Percentiles rank a stretch among this genome's conserved stretches.
These are phyloP conservation scores for Alternaria sp. DNA, from an alignment of 2,329 filamentous ascomycete genomes.

Conservation along the genomic window DNA sequence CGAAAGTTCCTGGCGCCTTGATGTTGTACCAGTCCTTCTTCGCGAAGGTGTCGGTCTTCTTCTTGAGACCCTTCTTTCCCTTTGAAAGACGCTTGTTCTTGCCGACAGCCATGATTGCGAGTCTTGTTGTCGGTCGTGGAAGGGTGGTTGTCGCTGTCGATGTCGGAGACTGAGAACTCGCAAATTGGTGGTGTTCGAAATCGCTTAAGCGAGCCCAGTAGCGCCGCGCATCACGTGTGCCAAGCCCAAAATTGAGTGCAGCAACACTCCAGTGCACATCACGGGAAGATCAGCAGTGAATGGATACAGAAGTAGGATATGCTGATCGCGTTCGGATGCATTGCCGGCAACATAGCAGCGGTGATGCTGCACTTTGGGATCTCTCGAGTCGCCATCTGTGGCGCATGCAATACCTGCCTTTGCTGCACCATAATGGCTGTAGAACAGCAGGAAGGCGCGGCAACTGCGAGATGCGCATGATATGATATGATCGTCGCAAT, in stretches of 20 bases:
- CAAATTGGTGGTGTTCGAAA: conserved; percentile 15
- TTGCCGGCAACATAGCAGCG: not conserved
- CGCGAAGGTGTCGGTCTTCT: conserved; percentile 98
- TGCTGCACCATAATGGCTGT: not conserved
- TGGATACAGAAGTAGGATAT: too few relatives aligned
- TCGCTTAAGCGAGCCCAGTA: conserved; percentile 12
- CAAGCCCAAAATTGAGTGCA: conserved; percentile 5
- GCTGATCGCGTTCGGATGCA: not conserved
- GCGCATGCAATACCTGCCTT: not conserved
- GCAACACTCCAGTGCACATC: not conserved
- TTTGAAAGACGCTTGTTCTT: conserved; percentile 99
- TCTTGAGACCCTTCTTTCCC: conserved; percentile 99
- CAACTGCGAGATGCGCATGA: not conserved
- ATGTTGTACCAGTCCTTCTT: conserved; percentile 99
- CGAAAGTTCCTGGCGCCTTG: conserved; percentile 97
- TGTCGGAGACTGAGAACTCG: conserved; percentile 23
- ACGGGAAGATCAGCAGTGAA: not conserved
- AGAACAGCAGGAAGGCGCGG: not conserved
- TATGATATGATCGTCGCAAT: not conserved
- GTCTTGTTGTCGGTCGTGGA: conserved; percentile 48
- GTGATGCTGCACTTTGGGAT: not conserved
- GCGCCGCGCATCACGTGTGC: conserved; percentile 17
- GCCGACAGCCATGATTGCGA: conserved; percentile 83
- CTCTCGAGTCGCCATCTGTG: not conserved
- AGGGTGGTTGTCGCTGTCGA: conserved; percentile 41